Conservation (phyloP, 768 basidiomycete genomes). For the Multifurca ochricompacta region DNA sequence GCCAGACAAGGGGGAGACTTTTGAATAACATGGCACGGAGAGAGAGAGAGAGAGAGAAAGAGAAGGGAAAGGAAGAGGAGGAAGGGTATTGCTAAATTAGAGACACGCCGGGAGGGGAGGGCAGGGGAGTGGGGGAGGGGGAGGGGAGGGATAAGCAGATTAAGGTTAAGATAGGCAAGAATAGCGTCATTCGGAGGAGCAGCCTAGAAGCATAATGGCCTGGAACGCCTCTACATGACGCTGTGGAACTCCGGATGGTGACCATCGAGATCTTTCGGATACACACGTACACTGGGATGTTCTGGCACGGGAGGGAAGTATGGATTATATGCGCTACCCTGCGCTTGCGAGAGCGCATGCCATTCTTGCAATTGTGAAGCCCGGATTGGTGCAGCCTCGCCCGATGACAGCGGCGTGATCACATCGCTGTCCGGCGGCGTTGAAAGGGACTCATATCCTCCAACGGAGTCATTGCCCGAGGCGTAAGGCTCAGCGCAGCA, state of each 20-base stretch:
- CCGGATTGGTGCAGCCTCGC: slow-evolving; percentile 19
- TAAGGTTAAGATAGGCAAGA: slow-evolving; percentile 22
- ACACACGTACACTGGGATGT: slow-evolving; percentile 12
- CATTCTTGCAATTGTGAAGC: slow-evolving; percentile 21
- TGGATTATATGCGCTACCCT: slow-evolving; percentile 21
- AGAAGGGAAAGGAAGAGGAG: no score
- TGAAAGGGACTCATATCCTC: slow-evolving; percentile 18
- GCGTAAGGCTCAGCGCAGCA: slow-evolving; percentile 14
- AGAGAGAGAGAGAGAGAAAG: no score
- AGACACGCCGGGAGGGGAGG: slow-evolving; percentile 10
- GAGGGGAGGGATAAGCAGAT: slow-evolving; percentile 12
- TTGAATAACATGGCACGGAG: slow-evolving; percentile 17
- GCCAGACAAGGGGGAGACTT: slow-evolving; percentile 13
- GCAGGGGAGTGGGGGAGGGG: slow-evolving; percentile 9
- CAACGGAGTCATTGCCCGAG: slow-evolving; percentile 9
- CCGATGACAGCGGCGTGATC: slow-evolving; percentile 22
- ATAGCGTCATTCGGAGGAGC: slow-evolving; percentile 18
- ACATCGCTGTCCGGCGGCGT: slow-evolving; percentile 22
- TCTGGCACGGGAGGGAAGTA: slow-evolving; percentile 22
- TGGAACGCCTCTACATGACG: slow-evolving; percentile 19
- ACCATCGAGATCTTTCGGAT: slow-evolving; percentile 19
- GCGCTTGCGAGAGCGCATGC: slow-evolving; percentile 19
- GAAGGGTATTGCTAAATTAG: slow-evolving; percentile 16
- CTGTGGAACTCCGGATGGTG: slow-evolving; percentile 17
- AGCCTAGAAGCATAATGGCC: slow-evolving; percentile 15